Evolutionary conservation across 177 flowering plant species (phyloP).

Genomic region (Tripterygium wilfordii): DNA sequence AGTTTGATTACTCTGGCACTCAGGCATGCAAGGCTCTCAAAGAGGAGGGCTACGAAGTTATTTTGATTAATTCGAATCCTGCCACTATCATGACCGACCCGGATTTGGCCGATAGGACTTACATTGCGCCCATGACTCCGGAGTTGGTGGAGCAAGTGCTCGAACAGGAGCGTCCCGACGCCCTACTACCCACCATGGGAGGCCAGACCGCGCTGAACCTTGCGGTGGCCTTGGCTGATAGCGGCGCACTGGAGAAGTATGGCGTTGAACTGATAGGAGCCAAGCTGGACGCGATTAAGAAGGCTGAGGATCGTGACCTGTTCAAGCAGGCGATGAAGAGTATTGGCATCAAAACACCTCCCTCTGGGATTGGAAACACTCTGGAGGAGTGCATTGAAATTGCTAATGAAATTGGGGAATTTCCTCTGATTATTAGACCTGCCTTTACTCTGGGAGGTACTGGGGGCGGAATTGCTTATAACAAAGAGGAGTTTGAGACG

Average conservation of each 20-base stretch:
- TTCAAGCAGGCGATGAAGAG: conserved; percentile 91
- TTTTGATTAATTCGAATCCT: conserved; percentile 87
- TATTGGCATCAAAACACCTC: conserved; percentile 85
- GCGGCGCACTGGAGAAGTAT: conserved; percentile 65
- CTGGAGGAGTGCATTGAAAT: conserved; percentile 77
- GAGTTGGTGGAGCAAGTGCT: conserved; percentile 83
- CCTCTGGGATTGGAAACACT: conserved; percentile 84
- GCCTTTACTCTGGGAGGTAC: conserved; percentile 89
- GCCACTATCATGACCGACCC: conserved; percentile 99
- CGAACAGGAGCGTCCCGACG: conserved; percentile 92
- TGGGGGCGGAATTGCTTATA: conserved; percentile 96
- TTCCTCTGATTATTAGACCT: conserved; percentile 85
- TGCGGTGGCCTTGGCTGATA: conserved; percentile 91
- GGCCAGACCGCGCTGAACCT: conserved; percentile 98
- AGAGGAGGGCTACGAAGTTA: conserved; percentile 90
- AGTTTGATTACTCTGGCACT: conserved; percentile 96
- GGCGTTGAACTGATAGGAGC: conserved; percentile 94
- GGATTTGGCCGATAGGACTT: conserved; percentile 78
- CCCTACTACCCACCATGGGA: conserved; percentile 94
- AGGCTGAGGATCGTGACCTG: conserved; percentile 90
- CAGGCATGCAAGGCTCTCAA: conserved; percentile 91
- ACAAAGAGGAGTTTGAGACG: conserved; percentile 82
- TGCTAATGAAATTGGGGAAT: conserved; percentile 71
- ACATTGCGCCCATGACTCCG: conserved; percentile 86
- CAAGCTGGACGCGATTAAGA: conserved; percentile 88